Conservation (phyloP, 2,329 filamentous ascomycete genomes). For the Ceratocystis cubensis region DNA sequence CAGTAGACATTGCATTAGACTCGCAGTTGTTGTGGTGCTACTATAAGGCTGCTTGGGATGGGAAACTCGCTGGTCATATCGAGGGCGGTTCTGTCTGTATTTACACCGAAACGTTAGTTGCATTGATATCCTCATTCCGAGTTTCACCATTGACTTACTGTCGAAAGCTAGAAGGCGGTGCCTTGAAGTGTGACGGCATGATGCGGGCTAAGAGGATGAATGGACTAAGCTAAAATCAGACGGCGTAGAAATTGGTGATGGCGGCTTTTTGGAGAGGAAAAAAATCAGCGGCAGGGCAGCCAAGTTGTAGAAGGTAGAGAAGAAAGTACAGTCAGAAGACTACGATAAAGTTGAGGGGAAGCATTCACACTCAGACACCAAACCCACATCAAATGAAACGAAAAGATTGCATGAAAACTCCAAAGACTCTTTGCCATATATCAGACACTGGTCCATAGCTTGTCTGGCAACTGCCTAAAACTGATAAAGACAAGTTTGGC, state of each 20-base stretch:
- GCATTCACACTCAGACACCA: background rate
- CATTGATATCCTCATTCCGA: background rate
- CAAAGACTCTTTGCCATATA: no score
- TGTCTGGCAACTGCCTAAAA: background rate
- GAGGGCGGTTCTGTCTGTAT: background rate
- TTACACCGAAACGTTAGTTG: background rate
- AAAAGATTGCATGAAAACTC: background rate
- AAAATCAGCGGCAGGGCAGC: background rate
- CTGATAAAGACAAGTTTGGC: background rate
- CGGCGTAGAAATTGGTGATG: background rate
- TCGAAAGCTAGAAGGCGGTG: background rate
- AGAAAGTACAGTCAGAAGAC: background rate
- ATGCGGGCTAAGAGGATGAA: background rate
- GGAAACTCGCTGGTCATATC: conserved; percentile 1
- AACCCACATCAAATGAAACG: background rate
- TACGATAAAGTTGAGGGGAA: no score
- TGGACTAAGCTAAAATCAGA: background rate
- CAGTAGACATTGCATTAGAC: background rate
- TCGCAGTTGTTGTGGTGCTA: background rate
- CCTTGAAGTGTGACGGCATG: background rate
- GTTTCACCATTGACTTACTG: background rate
- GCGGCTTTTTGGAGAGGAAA: background rate
- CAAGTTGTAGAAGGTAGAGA: background rate
- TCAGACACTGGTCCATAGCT: no score
- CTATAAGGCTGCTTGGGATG: background rate